Conservation (phyloP, 2,329 filamentous ascomycete genomes). For the Penicillium sp. region DNA sequence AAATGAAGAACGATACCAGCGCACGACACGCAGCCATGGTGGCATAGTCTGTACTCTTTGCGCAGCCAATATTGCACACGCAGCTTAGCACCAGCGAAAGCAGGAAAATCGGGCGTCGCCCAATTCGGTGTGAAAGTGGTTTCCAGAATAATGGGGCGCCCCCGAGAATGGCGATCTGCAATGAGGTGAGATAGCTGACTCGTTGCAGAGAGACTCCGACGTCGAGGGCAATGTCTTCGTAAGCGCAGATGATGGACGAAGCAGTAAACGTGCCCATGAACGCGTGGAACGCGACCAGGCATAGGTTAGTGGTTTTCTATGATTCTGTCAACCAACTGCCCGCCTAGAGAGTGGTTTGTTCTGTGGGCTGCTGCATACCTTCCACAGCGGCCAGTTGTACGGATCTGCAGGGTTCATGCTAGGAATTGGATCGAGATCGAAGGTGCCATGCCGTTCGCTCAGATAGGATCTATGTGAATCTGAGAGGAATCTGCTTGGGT, state of each 20-base stretch:
- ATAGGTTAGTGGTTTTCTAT: constrained; percentile 53
- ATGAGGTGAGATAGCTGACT: constrained; percentile 54
- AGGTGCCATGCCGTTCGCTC: constrained; percentile 52
- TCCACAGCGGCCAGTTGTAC: constrained; percentile 55
- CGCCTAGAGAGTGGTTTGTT: too few species aligned
- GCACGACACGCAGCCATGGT: constrained; percentile 53
- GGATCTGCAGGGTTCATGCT: constrained; percentile 51
- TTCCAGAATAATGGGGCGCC: constrained; percentile 57
- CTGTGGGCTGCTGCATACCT: constrained; percentile 30
- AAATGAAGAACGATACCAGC: constrained; percentile 54
- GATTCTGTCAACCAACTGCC: constrained; percentile 4
- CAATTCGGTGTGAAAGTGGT: constrained; percentile 54
- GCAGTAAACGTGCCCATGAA: constrained; percentile 58
- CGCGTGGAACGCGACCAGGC: constrained; percentile 57
- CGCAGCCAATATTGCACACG: constrained; percentile 55
- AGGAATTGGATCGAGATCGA: constrained; percentile 54
- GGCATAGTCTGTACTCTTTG: constrained; percentile 49
- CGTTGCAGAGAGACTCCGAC: constrained; percentile 49
- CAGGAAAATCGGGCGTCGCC: constrained; percentile 55
- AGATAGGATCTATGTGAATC: constrained; percentile 46
- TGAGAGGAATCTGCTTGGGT: constrained; percentile 18
- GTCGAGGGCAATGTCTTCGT: constrained; percentile 52
- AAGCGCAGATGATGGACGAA: constrained; percentile 54
- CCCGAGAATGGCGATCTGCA: constrained; percentile 56
- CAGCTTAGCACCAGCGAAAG: constrained; percentile 49